These are phyloP conservation scores for Raphanus hybrid DNA, from an alignment of 441 rosid species.

Conservation along the genomic window DNA sequence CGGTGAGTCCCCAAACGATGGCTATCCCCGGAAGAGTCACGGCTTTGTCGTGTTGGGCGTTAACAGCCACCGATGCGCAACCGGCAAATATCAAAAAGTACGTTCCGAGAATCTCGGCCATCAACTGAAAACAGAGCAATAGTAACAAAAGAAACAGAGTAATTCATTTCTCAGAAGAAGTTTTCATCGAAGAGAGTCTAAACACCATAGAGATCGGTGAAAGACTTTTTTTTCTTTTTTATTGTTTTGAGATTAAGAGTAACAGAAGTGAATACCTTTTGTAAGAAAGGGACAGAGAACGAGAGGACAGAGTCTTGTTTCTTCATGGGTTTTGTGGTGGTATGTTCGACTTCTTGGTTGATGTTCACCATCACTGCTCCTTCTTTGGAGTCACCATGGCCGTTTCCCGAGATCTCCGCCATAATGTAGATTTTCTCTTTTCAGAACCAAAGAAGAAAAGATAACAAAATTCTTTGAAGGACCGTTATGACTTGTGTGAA, in stretches of 20 bases:
- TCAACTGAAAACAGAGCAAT: not conserved
- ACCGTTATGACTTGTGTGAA: conserved; percentile 25
- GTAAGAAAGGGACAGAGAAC: conserved; percentile 71
- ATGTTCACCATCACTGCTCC: conserved; percentile 54
- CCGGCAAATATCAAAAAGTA: conserved; percentile 93
- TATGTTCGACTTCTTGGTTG: conserved; percentile 41
- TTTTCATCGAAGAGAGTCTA: not conserved
- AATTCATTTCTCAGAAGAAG: not conserved
- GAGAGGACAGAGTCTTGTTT: conserved; percentile 48
- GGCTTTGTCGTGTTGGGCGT: conserved; percentile 60
- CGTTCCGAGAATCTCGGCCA: conserved; percentile 37
- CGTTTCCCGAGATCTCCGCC: conserved; percentile 56
- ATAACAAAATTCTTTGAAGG: not conserved
- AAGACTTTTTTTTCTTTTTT: not conserved
- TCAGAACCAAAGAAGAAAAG: not conserved
- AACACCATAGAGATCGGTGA: not conserved
- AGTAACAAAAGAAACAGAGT: not conserved
- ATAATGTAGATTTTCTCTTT: conserved; percentile 34
- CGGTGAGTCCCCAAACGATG: conserved; percentile 86
- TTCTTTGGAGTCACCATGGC: conserved; percentile 39
- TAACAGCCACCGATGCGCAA: conserved; percentile 78
- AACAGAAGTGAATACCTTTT: conserved; percentile 55
- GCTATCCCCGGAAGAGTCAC: conserved; percentile 83
- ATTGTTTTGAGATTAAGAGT: not conserved
- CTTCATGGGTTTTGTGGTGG: conserved; percentile 24